Evolutionary conservation across 2,329 filamentous ascomycete species (phyloP).

Genomic region (Amylocarpus encephaloides): DNA sequence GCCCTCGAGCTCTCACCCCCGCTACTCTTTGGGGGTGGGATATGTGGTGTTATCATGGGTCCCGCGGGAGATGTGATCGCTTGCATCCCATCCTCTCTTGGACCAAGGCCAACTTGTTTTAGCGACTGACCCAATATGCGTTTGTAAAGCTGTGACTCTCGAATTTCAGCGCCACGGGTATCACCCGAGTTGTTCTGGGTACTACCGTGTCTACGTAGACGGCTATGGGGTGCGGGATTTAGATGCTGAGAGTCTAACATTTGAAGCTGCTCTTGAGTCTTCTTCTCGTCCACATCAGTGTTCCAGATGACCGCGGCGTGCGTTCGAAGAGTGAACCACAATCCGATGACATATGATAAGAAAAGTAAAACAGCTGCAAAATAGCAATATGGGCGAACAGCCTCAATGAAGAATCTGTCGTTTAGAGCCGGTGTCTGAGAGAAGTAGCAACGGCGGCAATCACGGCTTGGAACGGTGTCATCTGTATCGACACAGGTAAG

Average conservation of each 20-base stretch:
- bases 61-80: conserved; percentile 24
- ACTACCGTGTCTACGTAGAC: conserved; percentile 24
- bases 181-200: conserved; percentile 19
- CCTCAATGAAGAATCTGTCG: conserved; percentile 83
- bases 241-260: conserved; percentile 28
- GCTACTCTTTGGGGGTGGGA: conserved; percentile 65
- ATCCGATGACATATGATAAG: conserved; percentile 84
- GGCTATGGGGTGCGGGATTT: conserved; percentile 18
- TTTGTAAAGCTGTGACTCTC: conserved; percentile 86
- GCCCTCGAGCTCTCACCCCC: conserved; percentile 40
- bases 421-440: conserved; percentile 77
- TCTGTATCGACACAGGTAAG: conserved; percentile 51
- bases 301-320: conserved; percentile 98
- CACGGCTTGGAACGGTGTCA: conserved; percentile 42
- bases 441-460: conserved; percentile 92
- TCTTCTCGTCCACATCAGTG: conserved; percentile 72
- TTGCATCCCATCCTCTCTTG: conserved; percentile 42
- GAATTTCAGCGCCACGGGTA: conserved; percentile 53
- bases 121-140: conserved; percentile 87
- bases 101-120: conserved; percentile 67
- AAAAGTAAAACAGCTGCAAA: conserved; percentile 80
- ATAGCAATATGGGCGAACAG: conserved; percentile 90
- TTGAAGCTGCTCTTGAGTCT: conserved; percentile 44
- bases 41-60: conserved; percentile 51
- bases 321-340: conserved; percentile 92